phyloP scores from a whole-genome alignment of 2,329 filamentous ascomycete genomes.

The Talaromyces atroroseus region DNA sequence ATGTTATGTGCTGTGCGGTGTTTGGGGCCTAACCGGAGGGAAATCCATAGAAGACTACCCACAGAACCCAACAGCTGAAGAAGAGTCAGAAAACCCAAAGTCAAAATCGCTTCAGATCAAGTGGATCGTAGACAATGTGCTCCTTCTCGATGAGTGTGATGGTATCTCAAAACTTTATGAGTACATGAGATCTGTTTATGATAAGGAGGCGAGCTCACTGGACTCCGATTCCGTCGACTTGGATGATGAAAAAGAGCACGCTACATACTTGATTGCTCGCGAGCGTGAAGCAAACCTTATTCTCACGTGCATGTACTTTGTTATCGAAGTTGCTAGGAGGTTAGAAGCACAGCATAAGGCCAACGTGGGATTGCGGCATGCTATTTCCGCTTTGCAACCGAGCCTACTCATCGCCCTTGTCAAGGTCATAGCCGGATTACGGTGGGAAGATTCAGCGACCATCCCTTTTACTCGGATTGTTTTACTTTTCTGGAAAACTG shows the following conservation, averaged over 20 bases:
- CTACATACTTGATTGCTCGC: slow-evolving; percentile 30
- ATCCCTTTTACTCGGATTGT: slow-evolving; percentile 57
- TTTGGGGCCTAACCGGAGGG: slow-evolving; percentile 65
- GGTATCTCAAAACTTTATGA: slow-evolving; percentile 33
- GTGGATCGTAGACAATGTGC: slow-evolving; percentile 42
- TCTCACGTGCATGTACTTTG: slow-evolving; percentile 39
- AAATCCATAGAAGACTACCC: slow-evolving; percentile 26
- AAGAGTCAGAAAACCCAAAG: slow-evolving; percentile 38
- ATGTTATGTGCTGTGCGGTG: slow-evolving; percentile 57
- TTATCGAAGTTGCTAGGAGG: slow-evolving; percentile 37
- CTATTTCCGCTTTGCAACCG: slow-evolving; percentile 52
- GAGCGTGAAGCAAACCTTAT: slow-evolving; percentile 39
- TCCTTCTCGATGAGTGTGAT: slow-evolving; percentile 31
- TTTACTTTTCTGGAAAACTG: slow-evolving; percentile 84
- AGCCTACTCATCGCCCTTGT: slow-evolving; percentile 68
- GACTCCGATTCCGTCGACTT: slow-evolving; percentile 16
- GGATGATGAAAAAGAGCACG: slow-evolving; percentile 27
- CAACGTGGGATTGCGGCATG: slow-evolving; percentile 23
- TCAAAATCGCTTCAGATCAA: slow-evolving; percentile 45
- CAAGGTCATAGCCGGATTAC: slow-evolving; percentile 60
- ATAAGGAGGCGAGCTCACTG: slow-evolving; percentile 25
- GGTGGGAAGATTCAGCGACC: slow-evolving; percentile 59
- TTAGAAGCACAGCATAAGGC: slow-evolving; percentile 25
- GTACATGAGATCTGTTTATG: slow-evolving; percentile 35
- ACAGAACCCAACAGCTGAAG: slow-evolving; percentile 29